These are phyloP conservation scores for Mucor mucedo DNA, from an alignment of 371 early-diverging fungal genomes.

Conservation along the genomic window DNA sequence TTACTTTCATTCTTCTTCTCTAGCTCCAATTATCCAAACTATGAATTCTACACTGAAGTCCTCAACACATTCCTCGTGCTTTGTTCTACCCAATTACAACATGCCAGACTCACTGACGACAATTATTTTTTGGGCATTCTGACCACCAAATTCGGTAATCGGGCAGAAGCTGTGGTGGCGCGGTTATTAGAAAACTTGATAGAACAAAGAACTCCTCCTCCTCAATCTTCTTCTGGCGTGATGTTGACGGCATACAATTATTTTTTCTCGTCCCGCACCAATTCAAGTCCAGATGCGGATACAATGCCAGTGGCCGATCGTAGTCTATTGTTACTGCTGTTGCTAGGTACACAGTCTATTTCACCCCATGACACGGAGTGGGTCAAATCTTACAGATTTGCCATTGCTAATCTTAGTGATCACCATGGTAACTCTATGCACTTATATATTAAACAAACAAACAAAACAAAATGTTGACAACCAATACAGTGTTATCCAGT, in stretches of 20 bases:
- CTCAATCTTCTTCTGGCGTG: constrained; percentile 63
- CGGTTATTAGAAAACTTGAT: constrained; percentile 67
- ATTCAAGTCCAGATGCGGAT: constrained; percentile 49
- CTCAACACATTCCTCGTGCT: constrained; percentile 68
- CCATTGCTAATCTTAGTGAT: constrained; percentile 60
- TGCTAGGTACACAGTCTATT: constrained; percentile 45
- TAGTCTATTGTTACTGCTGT: constrained; percentile 62
- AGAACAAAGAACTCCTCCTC: constrained; percentile 63
- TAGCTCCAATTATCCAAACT: constrained; percentile 61
- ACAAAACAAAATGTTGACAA: not conserved
- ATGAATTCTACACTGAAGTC: constrained; percentile 75
- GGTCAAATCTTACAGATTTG: constrained; percentile 55
- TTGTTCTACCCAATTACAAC: constrained; percentile 70
- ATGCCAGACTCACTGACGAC: constrained; percentile 36
- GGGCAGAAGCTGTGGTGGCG: constrained; percentile 63
- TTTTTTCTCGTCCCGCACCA: constrained; percentile 57
- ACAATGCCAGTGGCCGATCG: constrained; percentile 67
- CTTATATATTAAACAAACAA: not conserved
- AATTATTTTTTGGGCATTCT: constrained; percentile 71
- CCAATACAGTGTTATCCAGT: constrained; percentile 20
- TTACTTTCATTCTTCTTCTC: not conserved
- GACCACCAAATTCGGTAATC: constrained; percentile 58
- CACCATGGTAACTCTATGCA: constrained; percentile 51
- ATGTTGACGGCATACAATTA: constrained; percentile 77
- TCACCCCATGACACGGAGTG: constrained; percentile 10